A percentile compares a stretch with the other conserved stretches of the same genome.
Evolutionary conservation across 345 rosid genomes (phyloP).

Genomic region (Pistacia vera): DNA sequence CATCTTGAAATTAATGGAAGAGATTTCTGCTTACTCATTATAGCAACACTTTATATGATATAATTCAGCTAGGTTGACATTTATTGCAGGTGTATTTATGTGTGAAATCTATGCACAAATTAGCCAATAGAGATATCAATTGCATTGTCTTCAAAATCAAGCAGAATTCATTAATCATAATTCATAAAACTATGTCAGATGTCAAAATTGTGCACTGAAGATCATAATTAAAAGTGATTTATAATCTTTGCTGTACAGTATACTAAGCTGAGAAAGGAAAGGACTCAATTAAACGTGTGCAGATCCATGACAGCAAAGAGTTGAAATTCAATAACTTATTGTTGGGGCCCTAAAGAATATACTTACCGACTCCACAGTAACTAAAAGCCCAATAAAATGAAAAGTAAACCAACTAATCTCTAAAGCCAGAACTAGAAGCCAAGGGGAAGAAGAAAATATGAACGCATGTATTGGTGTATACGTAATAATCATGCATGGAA

Average conservation of each 20-base stretch:
- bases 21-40: not conserved
- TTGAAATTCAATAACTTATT: constrained; percentile 11
- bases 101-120: not conserved
- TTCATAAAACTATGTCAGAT: not conserved
- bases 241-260: not conserved
- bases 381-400: not conserved
- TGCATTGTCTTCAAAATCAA: not conserved
- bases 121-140: not conserved
- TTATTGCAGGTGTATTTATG: not conserved
- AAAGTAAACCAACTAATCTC: not conserved
- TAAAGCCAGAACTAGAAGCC: not conserved
- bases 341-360: constrained; percentile 25
- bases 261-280: not conserved
- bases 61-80: not conserved
- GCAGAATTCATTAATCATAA: no score
- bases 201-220: not conserved
- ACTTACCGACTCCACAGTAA: not conserved
- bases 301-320: not conserved
- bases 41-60: no score
- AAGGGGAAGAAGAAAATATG: not conserved
- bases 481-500: constrained; percentile 68
- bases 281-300: not conserved
- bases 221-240: not conserved
- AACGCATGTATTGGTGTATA: constrained; percentile 44
- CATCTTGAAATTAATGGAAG: not conserved